phyloP scores from a whole-genome alignment of 352 stramenopile species.

The Phytophthora quininea region DNA sequence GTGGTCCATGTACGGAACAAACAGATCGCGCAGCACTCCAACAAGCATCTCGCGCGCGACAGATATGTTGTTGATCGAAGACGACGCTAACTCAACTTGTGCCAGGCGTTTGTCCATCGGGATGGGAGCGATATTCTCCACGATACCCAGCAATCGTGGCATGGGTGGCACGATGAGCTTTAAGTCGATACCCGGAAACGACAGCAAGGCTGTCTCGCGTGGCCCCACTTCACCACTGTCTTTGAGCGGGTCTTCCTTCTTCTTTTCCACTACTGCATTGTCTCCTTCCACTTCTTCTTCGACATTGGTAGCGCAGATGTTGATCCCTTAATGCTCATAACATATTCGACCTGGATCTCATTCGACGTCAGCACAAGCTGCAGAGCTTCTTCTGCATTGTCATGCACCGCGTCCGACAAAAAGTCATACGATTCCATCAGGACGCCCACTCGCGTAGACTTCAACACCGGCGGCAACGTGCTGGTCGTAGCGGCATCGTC shows the following conservation, averaged over 20 bases:
- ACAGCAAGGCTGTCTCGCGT: conserved; percentile 40
- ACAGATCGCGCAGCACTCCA: conserved; percentile 55
- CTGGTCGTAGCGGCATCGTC: conserved; percentile 30
- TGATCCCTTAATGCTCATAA: conserved; percentile 55
- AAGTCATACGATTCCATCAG: conserved; percentile 45
- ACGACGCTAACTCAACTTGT: conserved; percentile 47
- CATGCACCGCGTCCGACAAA: conserved; percentile 52
- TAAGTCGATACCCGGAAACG: conserved; percentile 45
- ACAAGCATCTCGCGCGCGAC: conserved; percentile 52
- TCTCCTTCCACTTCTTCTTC: conserved; percentile 20
- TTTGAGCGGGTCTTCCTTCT: conserved; percentile 32
- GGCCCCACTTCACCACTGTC: conserved; percentile 26
- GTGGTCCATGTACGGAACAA: conserved; percentile 62
- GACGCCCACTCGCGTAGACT: conserved; percentile 46
- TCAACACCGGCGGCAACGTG: conserved; percentile 27
- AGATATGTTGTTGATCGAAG: conserved; percentile 45
- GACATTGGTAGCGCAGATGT: conserved; percentile 46
- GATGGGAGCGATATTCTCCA: conserved; percentile 61
- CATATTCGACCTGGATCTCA: conserved; percentile 58
- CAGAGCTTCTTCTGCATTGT: conserved; percentile 46
- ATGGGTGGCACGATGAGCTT: conserved; percentile 64
- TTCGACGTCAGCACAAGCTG: conserved; percentile 56
- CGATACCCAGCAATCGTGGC: conserved; percentile 55
- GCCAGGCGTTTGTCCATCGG: conserved; percentile 47
- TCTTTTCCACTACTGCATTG: conserved; percentile 16